Base-by-base conservation (phyloP, 2,329 filamentous ascomycete species). In the Fusarium buharicum region DNA sequence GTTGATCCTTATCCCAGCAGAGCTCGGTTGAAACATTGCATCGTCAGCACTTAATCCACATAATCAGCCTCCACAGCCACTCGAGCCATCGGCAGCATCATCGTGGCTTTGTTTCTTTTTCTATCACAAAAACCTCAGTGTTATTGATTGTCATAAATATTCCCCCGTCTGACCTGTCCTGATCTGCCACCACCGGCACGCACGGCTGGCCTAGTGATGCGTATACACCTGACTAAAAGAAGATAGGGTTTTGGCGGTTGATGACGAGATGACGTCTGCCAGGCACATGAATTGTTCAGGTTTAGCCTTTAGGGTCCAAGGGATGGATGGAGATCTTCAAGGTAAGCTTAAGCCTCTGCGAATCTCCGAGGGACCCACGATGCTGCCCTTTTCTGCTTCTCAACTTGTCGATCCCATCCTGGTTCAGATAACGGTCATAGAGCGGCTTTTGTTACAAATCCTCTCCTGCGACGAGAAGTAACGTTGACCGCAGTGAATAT, bases 1-100 rank as follows among this genome's bases (percentile, higher is more conserved):
- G 55, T 24, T 44, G 38, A 37, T 54, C 44, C 39, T 48, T 31
- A 56, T 51, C 45, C 61, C 36, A 45, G 34, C 41, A 22, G 16
- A 28, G 45, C 50, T 48, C 48, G 41, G 43, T 45, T 40, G 51
- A 62, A 58, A 65, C 55, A 61, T 58, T 49, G 40, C 57, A 55
- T 50, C 34, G 62, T 68, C 60, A 70, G 59, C 64, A 70, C 67
- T 70, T 59, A 68, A 68, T 70, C 59, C 30, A 51, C 43, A 51
- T 51, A 44, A 38, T 57, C 43, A 55, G 39, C 48, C 50, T 55
- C 57, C 60, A 47, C 48, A 57, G 33, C 22, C 50, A 50, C 40
- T 17, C 40, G 37, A 34, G 36, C 39, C 48, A 54, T 39, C 37
- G 43, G 55, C 48, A 56, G 51, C 24, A 22, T 39, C 39, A 59